Evolutionary conservation across 2,329 filamentous ascomycete species (phyloP), one percentile per base, ranked within the genome.

Genomic region (Clarireedia homoeocarpa): DNA sequence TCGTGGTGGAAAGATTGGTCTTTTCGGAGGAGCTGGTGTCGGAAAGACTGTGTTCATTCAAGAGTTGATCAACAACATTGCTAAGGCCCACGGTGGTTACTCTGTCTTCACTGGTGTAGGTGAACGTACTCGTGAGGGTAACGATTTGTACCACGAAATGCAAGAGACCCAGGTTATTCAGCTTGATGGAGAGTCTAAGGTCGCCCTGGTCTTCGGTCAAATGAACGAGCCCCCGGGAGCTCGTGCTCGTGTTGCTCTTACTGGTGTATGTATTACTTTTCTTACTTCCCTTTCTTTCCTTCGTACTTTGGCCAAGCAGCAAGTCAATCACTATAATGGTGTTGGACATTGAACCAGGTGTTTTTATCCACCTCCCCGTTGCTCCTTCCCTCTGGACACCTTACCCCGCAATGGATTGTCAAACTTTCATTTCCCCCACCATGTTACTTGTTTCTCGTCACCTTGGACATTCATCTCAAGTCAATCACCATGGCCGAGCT

Each of bases 81-180:
- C 94, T 80, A 97, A 97, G 86, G 94, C 94, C 70, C 94, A 99
- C 83, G 94, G 94, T 95, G 94, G 94, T 95, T 99, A 95, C 89
- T 99, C 94, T 67, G 94, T 99, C 75, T 99, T 99, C 88, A 96
- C 91, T 74, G 94, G 94, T 92, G 94, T 99, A 79, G 94, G 94
- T 76, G 94, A 99, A 88, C 92, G 94, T 83, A 99, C 94, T 74
- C 94, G 94, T 90, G 94, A 99, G 86, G 94, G 94, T 85, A 99
- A 99, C 86, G 94, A 99, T 86, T 78, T 99, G 83, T 99, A 99
- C 88, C 92, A 99, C 81, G 94, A 99, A 85, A 99, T 99, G 94
- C 94, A 97, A 83, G 92, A 99, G 82, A 99, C 94, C 68, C 90
- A 89, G 73, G 94, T 99, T 84, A 99, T 99, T 78, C 86, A 99